A percentile compares a stretch with the other conserved stretches of the same genome.
Conservation (phyloP, 2,329 filamentous ascomycete species). For the Pestalotiopsis sp. region DNA sequence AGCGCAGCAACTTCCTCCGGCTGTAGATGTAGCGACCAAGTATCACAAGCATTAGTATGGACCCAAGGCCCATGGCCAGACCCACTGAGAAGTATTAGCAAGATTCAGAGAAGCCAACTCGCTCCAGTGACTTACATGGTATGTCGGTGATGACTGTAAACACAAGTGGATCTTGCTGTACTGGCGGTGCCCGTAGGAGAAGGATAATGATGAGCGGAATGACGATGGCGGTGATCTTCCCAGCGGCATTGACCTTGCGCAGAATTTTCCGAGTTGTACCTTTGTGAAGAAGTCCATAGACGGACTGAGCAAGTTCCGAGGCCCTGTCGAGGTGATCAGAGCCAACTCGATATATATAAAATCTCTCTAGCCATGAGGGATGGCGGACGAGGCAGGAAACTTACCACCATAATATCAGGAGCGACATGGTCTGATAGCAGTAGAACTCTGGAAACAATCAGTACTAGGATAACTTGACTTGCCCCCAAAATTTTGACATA, state of each 20-base stretch:
- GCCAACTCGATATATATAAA: background rate
- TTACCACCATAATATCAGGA: slow-evolving; percentile 26
- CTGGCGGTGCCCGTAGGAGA: slow-evolving; percentile 16
- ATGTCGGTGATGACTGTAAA: slow-evolving; percentile 23
- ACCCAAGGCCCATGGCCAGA: slow-evolving; percentile 16
- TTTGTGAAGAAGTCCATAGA: slow-evolving; percentile 16
- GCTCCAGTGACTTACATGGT: slow-evolving; percentile 18
- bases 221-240: slow-evolving; percentile 20
- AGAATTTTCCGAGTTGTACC: slow-evolving; percentile 13
- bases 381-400: background rate
- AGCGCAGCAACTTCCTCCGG: slow-evolving; percentile 13
- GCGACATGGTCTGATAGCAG: slow-evolving; percentile 22
- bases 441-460: slow-evolving; percentile 19
- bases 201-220: slow-evolving; percentile 22
- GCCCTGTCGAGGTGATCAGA: slow-evolving; percentile 14
- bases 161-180: slow-evolving; percentile 14
- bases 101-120: background rate
- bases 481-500: slow-evolving; percentile 8
- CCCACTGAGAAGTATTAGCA: background rate
- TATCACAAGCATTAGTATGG: slow-evolving; percentile 18
- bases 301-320: slow-evolving; percentile 22
- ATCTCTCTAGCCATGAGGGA: no score
- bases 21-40: slow-evolving; percentile 17
- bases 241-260: slow-evolving; percentile 20
- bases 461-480: background rate